Base-by-base conservation (phyloP, 2,329 filamentous ascomycete genomes). In the Colletotrichum gloeosporioides region DNA sequence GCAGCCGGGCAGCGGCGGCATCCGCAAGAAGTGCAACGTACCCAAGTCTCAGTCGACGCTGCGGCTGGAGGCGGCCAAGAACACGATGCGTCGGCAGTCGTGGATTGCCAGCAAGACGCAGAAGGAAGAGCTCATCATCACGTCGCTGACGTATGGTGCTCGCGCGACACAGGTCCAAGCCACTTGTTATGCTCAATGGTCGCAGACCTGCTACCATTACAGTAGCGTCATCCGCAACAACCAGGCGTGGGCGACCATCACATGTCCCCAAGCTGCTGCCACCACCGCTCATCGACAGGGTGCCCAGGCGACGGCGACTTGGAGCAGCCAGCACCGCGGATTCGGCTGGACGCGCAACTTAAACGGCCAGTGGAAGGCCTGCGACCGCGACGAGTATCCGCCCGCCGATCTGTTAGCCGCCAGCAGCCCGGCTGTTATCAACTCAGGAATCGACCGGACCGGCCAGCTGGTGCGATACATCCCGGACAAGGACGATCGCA, bases 161-260 rank as follows among this genome's bases (percentile, higher is more conserved):
- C 34, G 39, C 8, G 25, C 75, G 16, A 77, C 73, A 3, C 64
- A 61, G 9, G 77, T 79, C 7, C 39, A 64, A 7, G 55, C 55
- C 7, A 57, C 53, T 4, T 80, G 79, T 73, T 36, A n/a, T 16
- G 15, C 53, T 10, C 13, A 63, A 36, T 78, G 68, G 67, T 73
- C 75, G 34, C 79, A 81, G 70, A 79, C 80, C 8, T 81, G 80
- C 69, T 78, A 73, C 66, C 79, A 80, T 44, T 81, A 81, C 70
- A 79, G 77, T 25, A 79, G 78, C 2, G 80, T 74, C 55, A 78
- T 79, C 32, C 39, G 55, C 31, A 61, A 75, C 9, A 77, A 78
- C 39, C 69, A 63, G 32, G n/a, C 49, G 15, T 78, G 73, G 67
- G 32, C 63, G 1, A 68, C 68, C 3, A 32, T 78, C 25, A 73